Evolutionary conservation across 352 stramenopile species (phyloP), one percentile per base, ranked within the genome.

Genomic region (Phytophthora litchii): DNA sequence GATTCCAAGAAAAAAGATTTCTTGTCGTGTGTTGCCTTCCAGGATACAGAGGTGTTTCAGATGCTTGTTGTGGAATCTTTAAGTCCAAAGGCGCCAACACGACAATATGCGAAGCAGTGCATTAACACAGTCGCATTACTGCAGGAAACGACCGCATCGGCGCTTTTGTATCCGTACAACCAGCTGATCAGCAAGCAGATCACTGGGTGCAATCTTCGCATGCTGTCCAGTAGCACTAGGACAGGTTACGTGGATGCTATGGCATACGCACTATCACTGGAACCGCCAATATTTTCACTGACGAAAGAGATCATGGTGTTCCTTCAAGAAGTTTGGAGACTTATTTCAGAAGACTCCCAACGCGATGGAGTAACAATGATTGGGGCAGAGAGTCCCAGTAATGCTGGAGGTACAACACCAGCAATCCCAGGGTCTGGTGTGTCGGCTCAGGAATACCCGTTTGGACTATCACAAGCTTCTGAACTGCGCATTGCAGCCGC

Each of bases 1-100:
- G 70, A 70, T 14, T 73, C 74, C 34, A 80, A 76, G 60, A 77
- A 76, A 23, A 79, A 86, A 16, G 73, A 86, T 27, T 92, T 91
- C 16, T 47, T 77, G 46, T 82, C 83, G 4, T 94, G 83, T 53
- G 76, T 86, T 47, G 72, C 80, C 12, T 92, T 94, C 36, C 85
- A 92, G 54, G 81, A 96, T 50, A 92, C 83, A 1, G 87, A 96
- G 47, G 72, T 96, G 8, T 86, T 96, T 23, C 84, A 94, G 53
- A 86, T 94, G 62, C 81, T 94, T 51, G 81, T 96, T n/a, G 84
- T 94, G 23, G 85, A 96, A 43, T 89, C 93, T 23, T 53, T 96
- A 44, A 96, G 83, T 54, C 59, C 83, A 10, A 91, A 90, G 36
- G 63, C 80, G 0, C 74, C 83, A n/a, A 75, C 85, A 42, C 73